Percentiles rank a stretch among this genome's conserved stretches.
Conservation (phyloP, 345 rosid species). For the Diplotaxis tenuifolia region DNA sequence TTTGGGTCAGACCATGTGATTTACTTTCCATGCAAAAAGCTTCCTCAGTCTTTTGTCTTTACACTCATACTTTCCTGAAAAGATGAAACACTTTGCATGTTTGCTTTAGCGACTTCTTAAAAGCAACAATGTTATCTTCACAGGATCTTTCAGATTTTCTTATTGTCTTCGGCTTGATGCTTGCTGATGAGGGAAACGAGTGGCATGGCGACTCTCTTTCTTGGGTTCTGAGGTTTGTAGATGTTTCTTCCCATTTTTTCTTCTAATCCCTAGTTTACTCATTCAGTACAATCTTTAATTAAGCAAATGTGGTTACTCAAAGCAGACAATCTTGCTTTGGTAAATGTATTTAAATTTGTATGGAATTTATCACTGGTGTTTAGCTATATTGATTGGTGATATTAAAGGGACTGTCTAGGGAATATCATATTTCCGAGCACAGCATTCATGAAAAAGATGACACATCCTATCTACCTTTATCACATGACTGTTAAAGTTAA, state of each 20-base stretch:
- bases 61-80: conserved; percentile 33
- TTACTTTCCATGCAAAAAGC: conserved; percentile 45
- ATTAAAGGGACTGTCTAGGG: conserved; percentile 27
- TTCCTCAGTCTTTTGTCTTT: conserved; percentile 35
- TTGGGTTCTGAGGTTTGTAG: conserved; percentile 12
- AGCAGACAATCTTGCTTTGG: not conserved
- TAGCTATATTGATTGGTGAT: conserved; percentile 16
- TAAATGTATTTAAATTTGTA: too few relatives aligned
- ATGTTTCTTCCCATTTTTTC: not conserved
- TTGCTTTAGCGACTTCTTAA: conserved; percentile 25
- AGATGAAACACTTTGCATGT: conserved; percentile 20
- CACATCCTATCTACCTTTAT: conserved; percentile 28
- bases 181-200: conserved; percentile 21
- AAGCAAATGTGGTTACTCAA: conserved; percentile 10
- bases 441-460: conserved; percentile 23
- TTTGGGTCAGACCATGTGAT: conserved; percentile 38
- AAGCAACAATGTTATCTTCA: conserved; percentile 32
- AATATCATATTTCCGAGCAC: not conserved
- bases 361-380: not conserved
- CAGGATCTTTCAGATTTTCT: conserved; percentile 33
- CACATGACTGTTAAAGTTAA: conserved; percentile 34
- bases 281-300: not conserved
- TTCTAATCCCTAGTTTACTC: conserved; percentile 12
- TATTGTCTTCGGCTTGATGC: conserved; percentile 29
- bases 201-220: not conserved